phyloP scores from a whole-genome alignment of 208 protist species.

The Ichthyophonus hoferi region DNA sequence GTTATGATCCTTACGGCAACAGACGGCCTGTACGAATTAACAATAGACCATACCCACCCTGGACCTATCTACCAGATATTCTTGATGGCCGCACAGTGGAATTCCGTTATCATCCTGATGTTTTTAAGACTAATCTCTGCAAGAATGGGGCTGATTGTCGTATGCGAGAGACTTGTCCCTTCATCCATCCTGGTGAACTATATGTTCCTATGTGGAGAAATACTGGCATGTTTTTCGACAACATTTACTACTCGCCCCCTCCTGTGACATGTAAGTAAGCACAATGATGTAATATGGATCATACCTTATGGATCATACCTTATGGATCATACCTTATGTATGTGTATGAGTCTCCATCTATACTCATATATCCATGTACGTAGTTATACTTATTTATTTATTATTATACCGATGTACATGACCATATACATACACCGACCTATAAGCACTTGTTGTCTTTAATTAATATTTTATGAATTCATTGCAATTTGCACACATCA shows the following conservation, averaged over 20 bases:
- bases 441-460: no score
- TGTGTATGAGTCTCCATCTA: no score
- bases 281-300: no score
- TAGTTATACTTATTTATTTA: no score
- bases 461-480: no score
- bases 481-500: no score
- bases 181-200: neutral
- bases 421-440: no score
- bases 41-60: neutral
- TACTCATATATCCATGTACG: no score
- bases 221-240: neutral
- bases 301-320: no score
- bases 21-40: neutral
- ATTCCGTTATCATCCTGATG: neutral
- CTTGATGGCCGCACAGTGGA: neutral
- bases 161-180: neutral
- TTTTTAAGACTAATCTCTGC: neutral
- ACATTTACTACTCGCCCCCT: neutral
- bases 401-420: no score
- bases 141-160: neutral
- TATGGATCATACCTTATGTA: no score
- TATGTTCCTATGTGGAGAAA: neutral
- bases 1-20: neutral
- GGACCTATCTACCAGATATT: neutral
- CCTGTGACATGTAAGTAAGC: neutral